Evolutionary conservation across 2,329 filamentous ascomycete species (phyloP).

Genomic region (Colletotrichum orbiculare): DNA sequence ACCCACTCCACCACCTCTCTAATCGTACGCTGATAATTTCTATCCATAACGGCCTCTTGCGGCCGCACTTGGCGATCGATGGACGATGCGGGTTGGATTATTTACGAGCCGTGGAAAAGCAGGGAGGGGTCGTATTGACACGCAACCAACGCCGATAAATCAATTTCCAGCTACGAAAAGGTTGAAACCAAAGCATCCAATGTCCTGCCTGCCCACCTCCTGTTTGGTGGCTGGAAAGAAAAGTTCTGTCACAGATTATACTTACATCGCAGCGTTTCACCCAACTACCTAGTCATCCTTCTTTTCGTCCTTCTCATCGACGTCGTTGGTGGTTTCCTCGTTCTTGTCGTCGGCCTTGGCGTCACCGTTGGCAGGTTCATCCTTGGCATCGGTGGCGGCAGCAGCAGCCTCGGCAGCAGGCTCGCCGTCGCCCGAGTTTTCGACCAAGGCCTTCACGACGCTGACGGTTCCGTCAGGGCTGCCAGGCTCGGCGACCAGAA

Average conservation of each 20-base stretch:
- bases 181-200: constrained; percentile 16
- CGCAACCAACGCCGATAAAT: constrained; percentile 29
- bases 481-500: constrained; percentile 79
- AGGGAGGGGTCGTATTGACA: constrained; percentile 1
- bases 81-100: too few species aligned
- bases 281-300: constrained; percentile 24
- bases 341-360: constrained; percentile 39
- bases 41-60: background rate
- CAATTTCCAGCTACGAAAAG: constrained; percentile 30
- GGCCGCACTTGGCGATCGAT: constrained; percentile 4
- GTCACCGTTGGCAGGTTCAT: constrained; percentile 44
- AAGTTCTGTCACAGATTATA: constrained; percentile 8
- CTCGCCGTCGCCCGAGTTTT: constrained; percentile 43
- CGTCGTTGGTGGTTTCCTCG: constrained; percentile 37
- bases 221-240: background rate
- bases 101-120: background rate
- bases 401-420: constrained; percentile 55
- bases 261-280: constrained; percentile 20
- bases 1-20: constrained; percentile 29
- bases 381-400: constrained; percentile 40
- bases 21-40: constrained; percentile 14
- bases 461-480: constrained; percentile 82
- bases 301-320: constrained; percentile 32
- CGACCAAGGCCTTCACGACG: constrained; percentile 78
- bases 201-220: constrained; percentile 6